These are phyloP conservation scores for Aspergillus sp. DNA, from an alignment of 2,329 filamentous ascomycete species.

Conservation along the genomic window DNA sequence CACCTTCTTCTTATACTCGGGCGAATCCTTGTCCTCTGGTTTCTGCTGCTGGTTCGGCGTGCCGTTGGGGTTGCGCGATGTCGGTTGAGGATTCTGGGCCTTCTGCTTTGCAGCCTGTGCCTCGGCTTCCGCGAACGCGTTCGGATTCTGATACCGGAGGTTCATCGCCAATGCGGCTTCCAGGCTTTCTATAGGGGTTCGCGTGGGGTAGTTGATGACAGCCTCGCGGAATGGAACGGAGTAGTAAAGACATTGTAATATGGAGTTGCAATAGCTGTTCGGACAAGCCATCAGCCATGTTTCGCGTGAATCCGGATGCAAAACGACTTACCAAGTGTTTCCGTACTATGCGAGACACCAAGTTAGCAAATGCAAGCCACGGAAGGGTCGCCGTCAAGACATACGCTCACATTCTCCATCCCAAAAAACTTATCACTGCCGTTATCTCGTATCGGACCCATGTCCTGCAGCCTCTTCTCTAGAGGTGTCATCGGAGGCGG, in stretches of 20 bases:
- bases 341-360: conserved; percentile 59
- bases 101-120: conserved; percentile 39
- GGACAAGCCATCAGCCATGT: conserved; percentile 3
- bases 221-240: conserved; percentile 88
- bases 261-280: conserved; percentile 90
- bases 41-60: conserved; percentile 50
- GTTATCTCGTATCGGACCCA: conserved; percentile 70
- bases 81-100: conserved; percentile 22
- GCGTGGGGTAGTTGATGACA: conserved; percentile 79
- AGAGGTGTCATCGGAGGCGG: conserved; percentile 49
- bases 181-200: conserved; percentile 60
- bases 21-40: conserved; percentile 88
- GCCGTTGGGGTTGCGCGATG: conserved; percentile 32
- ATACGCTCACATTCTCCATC: conserved; percentile 77
- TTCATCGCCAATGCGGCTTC: conserved; percentile 43
- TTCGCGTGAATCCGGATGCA: background rate
- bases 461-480: conserved; percentile 69
- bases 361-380: conserved; percentile 11
- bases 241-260: conserved; percentile 94
- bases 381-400: background rate
- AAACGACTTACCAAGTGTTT: conserved; percentile 75
- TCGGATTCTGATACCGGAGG: conserved; percentile 53
- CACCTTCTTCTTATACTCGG: conserved; percentile 97
- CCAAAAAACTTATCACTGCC: conserved; percentile 98
- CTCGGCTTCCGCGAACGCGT: conserved; percentile 45